Evolutionary conservation across 371 early-diverging fungal genomes (phyloP), one percentile per base, ranked within the genome.

Genomic region (Mortierella sp.): DNA sequence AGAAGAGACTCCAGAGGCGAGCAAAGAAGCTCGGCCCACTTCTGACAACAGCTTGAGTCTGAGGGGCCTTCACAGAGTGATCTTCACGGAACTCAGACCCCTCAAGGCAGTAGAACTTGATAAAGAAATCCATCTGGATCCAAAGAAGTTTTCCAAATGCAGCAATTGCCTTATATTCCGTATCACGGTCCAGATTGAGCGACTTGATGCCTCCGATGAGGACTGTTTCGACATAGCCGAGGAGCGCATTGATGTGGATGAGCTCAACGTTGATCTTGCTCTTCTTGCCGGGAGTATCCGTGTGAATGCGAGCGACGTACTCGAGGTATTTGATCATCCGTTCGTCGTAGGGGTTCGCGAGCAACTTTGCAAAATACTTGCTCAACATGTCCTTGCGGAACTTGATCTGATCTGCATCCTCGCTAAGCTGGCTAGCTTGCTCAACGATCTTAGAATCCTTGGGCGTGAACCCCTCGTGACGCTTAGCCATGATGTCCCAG

Each of bases 81-180:
- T 31, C 12, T 30, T 63, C 57, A 30, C 30, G 46, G 32, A 64
- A 80, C 30, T 81, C 81, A 15, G 56, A 68, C 17, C 82, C 84
- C 19, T 90, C 90, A 24, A 80, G 81, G 64, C 87, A 85, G 50
- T 95, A 94, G 64, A 90, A 93, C 75, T 87, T 87, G 39, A 90
- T 88, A 80, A 94, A 95, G 53, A 90, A 84, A 68, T 95, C 95
- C 64, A 92, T 95, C 80, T 95, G 95, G 56, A 95, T 85, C 95
- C 95, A 95, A 24, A 95, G 82, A 37, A 95, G 81, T 83, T 95
- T 95, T 81, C 86, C 89, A 61, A 93, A 93, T 2, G 95, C 95
- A 6, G 83, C 73, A 19, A 93, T 81, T 26, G 89, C 89, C 39
- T 82, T 80, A 48, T 80, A 69, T 48, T 90, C 82, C 0, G 82